Conservation (phyloP, 2,329 filamentous ascomycete species). For the Ophiostoma quercus region DNA sequence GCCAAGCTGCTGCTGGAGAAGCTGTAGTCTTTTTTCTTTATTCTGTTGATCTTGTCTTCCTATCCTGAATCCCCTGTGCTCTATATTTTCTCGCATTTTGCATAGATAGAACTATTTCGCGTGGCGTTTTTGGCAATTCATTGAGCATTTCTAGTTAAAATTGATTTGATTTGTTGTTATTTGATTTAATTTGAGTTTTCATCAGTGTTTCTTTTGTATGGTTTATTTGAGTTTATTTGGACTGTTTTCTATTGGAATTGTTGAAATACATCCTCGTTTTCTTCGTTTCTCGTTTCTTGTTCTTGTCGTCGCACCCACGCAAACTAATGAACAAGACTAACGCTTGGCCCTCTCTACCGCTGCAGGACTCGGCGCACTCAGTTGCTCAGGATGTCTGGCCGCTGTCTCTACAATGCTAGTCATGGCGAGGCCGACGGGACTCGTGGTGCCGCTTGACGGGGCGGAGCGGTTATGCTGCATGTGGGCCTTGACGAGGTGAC, state of each 20-base stretch:
- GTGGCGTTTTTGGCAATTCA: constrained; percentile 8
- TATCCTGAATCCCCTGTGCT: background rate
- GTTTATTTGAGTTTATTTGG: too few species aligned
- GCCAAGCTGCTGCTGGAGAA: constrained; percentile 57
- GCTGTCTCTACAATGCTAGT: constrained; percentile 34
- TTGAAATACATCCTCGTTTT: too few species aligned
- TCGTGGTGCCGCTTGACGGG: constrained; percentile 35
- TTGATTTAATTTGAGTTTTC: background rate
- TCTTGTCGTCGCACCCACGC: too few species aligned
- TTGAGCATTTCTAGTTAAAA: constrained; percentile 2
- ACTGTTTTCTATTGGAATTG: too few species aligned
- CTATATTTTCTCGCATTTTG: background rate
- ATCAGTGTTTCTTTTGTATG: too few species aligned
- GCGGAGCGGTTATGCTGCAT: constrained; percentile 90
- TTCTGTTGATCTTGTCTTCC: too few species aligned
- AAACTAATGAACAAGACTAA: background rate
- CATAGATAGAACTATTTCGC: constrained; percentile 12
- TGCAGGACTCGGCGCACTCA: constrained; percentile 25
- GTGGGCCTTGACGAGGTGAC: constrained; percentile 85
- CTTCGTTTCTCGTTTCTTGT: too few species aligned
- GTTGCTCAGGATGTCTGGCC: background rate
- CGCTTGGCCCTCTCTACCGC: constrained; percentile 28
- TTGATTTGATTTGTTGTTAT: background rate
- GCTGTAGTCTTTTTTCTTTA: constrained; percentile 33
- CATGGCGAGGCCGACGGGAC: constrained; percentile 47